Percentiles rank a stretch among this genome's conserved stretches.
phyloP scores from a whole-genome alignment of 78 protist species.

The Dictyostelium intermedium region DNA sequence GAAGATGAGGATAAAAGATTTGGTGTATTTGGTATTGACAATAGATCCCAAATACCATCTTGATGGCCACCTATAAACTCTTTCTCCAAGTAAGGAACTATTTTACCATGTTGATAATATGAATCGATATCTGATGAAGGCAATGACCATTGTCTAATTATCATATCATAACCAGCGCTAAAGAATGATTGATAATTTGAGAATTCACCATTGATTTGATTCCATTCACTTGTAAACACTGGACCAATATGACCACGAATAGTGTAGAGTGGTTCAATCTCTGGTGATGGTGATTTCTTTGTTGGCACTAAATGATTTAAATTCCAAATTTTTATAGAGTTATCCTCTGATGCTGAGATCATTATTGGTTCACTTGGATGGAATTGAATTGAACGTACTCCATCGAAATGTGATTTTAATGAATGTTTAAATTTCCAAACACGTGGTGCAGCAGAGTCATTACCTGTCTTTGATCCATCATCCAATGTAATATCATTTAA shows the following conservation, averaged over 20 bases:
- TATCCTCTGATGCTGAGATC: conserved; percentile 78
- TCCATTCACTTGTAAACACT: conserved; percentile 42
- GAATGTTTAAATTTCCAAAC: conserved; percentile 55
- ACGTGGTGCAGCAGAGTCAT: conserved; percentile 38
- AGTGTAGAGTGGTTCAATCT: conserved; percentile 80
- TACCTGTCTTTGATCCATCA: background rate
- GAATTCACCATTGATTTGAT: background rate
- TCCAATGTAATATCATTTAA: conserved; percentile 53
- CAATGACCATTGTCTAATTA: conserved; percentile 69
- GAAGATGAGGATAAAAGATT: conserved; percentile 73
- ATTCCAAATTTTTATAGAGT: conserved; percentile 76
- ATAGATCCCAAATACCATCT: conserved; percentile 80
- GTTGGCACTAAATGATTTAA: conserved; percentile 30
- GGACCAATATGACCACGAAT: conserved; percentile 84
- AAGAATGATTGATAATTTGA: background rate
- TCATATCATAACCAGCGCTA: conserved; percentile 79
- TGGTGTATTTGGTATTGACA: background rate
- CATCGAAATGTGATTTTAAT: conserved; percentile 79
- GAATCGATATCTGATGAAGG: conserved; percentile 43
- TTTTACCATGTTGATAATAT: conserved; percentile 39
- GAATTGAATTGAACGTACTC: conserved; percentile 77
- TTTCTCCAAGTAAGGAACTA: background rate
- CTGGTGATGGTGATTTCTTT: conserved; percentile 29
- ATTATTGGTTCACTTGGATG: conserved; percentile 64
- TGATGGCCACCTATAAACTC: conserved; percentile 80